Evolutionary conservation across 2,329 filamentous ascomycete genomes (phyloP).

Genomic region (Chrysosporium queenslandicum): DNA sequence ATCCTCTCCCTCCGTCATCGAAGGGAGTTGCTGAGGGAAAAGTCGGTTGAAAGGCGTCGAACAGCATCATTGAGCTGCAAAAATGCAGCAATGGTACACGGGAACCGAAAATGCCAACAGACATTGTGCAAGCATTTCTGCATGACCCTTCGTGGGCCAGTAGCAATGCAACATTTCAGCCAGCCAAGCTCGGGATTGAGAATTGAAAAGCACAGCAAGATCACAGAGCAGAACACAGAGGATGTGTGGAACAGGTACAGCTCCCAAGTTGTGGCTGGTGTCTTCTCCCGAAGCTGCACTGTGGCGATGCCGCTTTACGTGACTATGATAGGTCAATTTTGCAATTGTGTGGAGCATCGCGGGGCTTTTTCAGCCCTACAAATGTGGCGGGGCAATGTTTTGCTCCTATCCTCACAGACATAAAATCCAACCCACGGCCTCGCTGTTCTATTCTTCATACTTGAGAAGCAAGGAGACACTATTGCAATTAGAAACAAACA

Average conservation of each 20-base stretch:
- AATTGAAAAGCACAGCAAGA: no score
- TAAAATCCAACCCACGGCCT: not conserved
- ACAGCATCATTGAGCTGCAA: no score
- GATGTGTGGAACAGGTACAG: no score
- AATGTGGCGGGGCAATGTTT: slow-evolving; percentile 4
- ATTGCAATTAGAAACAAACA: not conserved
- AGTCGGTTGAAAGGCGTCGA: no score
- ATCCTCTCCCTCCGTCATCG: not conserved
- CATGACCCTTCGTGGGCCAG: no score
- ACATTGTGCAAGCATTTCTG: no score
- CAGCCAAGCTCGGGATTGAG: no score
- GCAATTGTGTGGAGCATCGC: not conserved
- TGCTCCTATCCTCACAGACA: not conserved
- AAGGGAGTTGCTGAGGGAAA: no score
- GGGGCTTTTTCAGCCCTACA: not conserved
- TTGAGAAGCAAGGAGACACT: not conserved
- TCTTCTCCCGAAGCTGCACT: not conserved
- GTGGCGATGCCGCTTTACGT: not conserved
- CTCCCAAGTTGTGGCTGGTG: slow-evolving; percentile 1
- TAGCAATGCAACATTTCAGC: no score
- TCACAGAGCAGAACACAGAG: not conserved
- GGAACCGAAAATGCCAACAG: no score
- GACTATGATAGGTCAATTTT: not conserved
- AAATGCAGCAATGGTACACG: no score
- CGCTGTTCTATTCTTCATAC: not conserved